Conservation (phyloP, 331 rosid genomes). For the Ulmus americana region DNA sequence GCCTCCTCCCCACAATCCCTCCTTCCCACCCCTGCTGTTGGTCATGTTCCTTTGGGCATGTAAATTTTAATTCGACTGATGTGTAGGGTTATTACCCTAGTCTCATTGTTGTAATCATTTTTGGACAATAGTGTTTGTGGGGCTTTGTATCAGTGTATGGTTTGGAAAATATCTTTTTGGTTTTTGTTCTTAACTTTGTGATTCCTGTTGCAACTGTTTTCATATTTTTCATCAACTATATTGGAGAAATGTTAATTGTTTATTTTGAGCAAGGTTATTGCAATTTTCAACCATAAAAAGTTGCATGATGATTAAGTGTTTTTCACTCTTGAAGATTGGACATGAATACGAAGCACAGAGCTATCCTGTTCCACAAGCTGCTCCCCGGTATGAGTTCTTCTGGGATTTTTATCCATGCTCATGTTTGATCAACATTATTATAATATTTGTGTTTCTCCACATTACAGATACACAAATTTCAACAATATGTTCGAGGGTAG, state of each 20-base stretch:
- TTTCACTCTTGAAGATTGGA: slow-evolving; percentile 25
- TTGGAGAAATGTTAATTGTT: neutral
- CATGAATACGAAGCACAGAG: slow-evolving; percentile 19
- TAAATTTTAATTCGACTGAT: too few relatives aligned
- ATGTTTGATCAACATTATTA: slow-evolving; percentile 1
- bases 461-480: slow-evolving; percentile 22
- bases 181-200: neutral
- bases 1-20: too few relatives aligned
- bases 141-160: too few relatives aligned
- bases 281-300: neutral
- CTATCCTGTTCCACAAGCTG: slow-evolving; percentile 8
- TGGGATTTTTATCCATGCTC: neutral
- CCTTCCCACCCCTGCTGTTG: too few relatives aligned
- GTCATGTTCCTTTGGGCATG: too few relatives aligned
- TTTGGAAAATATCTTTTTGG: neutral
- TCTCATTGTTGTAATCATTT: too few relatives aligned
- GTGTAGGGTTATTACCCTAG: too few relatives aligned
- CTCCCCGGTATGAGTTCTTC: slow-evolving; percentile 20
- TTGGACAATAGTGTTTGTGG: too few relatives aligned
- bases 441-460: slow-evolving; percentile 1
- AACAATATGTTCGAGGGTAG: slow-evolving; percentile 19
- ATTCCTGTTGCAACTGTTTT: too few relatives aligned
- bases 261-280: neutral
- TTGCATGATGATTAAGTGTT: slow-evolving; percentile 1
- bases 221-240: neutral